phyloP scores from a whole-genome alignment of 805 yeast species.

The Metschnikowia dekortorum region DNA sequence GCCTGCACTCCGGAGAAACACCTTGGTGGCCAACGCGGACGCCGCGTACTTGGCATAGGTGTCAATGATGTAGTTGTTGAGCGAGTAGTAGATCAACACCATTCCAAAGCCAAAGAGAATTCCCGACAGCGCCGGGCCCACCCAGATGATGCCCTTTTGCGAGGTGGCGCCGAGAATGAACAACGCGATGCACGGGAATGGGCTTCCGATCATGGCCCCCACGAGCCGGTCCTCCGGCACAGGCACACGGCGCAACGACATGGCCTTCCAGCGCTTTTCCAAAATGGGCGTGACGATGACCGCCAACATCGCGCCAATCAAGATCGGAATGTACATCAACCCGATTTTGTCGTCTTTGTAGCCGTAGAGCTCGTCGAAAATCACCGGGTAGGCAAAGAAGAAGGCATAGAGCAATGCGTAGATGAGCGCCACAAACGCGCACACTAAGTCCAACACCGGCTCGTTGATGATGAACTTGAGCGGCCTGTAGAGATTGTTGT shows the following conservation, averaged over 20 bases:
- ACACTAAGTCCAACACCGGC: slow-evolving; percentile 80
- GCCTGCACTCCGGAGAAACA: slow-evolving; percentile 73
- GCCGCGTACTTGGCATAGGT: slow-evolving; percentile 82
- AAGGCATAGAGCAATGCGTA: slow-evolving; percentile 89
- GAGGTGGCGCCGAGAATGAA: slow-evolving; percentile 82
- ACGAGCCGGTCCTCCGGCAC: slow-evolving; percentile 76
- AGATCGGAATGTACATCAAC: slow-evolving; percentile 82
- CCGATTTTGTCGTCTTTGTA: slow-evolving; percentile 77
- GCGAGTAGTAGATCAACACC: slow-evolving; percentile 55
- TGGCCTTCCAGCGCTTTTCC: slow-evolving; percentile 55
- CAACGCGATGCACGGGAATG: slow-evolving; percentile 75
- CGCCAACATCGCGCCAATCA: slow-evolving; percentile 80
- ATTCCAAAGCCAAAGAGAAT: slow-evolving; percentile 58
- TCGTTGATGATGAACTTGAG: slow-evolving; percentile 71
- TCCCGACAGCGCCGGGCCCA: slow-evolving; percentile 58
- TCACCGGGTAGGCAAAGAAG: slow-evolving; percentile 93
- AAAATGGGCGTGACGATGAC: slow-evolving; percentile 68
- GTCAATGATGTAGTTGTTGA: slow-evolving; percentile 82
- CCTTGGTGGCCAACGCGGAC: slow-evolving; percentile 76
- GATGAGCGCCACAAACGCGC: slow-evolving; percentile 81
- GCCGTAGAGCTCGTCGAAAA: slow-evolving; percentile 71
- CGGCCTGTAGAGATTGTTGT: slow-evolving; percentile 75
- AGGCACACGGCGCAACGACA: slow-evolving; percentile 53
- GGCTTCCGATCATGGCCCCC: slow-evolving; percentile 81
- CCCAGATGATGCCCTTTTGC: slow-evolving; percentile 61